These are phyloP conservation scores for Aspergillus nanangensis DNA, from an alignment of 495 filamentous ascomycete genomes.

Conservation along the genomic window DNA sequence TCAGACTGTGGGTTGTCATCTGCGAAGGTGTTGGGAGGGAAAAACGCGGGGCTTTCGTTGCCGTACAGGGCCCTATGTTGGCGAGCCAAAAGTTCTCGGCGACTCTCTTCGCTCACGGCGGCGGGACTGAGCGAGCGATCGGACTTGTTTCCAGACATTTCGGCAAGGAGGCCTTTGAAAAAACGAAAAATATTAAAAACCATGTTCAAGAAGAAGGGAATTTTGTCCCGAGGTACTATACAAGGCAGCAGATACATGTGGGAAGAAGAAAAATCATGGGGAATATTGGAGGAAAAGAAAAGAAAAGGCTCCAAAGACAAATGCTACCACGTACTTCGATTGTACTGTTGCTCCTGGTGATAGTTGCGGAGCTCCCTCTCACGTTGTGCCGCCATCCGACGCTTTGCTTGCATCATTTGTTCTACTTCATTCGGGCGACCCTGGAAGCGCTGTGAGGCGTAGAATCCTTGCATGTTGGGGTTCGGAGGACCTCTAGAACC, in stretches of 20 bases:
- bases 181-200: conserved; percentile 44
- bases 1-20: conserved; percentile 61
- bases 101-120: conserved; percentile 89
- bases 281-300: conserved; percentile 31
- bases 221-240: conserved; percentile 44
- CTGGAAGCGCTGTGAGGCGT: conserved; percentile 89
- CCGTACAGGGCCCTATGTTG: conserved; percentile 92
- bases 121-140: conserved; percentile 91
- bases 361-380: conserved; percentile 99
- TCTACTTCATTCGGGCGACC: conserved; percentile 92
- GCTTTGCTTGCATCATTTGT: conserved; percentile 97
- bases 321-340: conserved; percentile 80
- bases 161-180: conserved; percentile 71
- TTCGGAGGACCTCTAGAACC: conserved; percentile 65
- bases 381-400: conserved; percentile 96
- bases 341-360: conserved; percentile 99
- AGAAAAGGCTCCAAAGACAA: conserved; percentile 25
- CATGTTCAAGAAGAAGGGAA: conserved; percentile 33
- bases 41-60: conserved; percentile 60
- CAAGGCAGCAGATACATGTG: conserved; percentile 41
- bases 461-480: conserved; percentile 87
- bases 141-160: conserved; percentile 76
- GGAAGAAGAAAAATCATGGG: conserved; percentile 26
- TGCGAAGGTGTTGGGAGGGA: conserved; percentile 53
- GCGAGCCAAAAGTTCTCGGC: conserved; percentile 91